phyloP scores from a whole-genome alignment of 2,329 filamentous ascomycete species.

The Apiospora aurea region DNA sequence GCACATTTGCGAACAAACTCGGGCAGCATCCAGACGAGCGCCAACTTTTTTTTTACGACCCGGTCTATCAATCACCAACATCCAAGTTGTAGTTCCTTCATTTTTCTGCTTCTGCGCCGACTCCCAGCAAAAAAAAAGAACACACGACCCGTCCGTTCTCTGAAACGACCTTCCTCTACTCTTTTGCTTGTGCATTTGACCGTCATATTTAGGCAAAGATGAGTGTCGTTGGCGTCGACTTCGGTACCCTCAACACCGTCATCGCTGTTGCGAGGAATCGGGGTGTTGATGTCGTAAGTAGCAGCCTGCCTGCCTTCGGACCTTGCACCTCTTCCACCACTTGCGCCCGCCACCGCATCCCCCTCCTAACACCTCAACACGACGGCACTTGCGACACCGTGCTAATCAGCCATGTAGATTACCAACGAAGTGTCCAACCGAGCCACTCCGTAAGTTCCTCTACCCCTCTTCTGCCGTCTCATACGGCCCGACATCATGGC shows the following conservation, averaged over 20 bases:
- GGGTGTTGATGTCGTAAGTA: slow-evolving; percentile 96
- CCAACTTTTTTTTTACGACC: slow-evolving; percentile 22
- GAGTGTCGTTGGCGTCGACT: slow-evolving; percentile 74
- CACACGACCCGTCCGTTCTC: slow-evolving; percentile 13
- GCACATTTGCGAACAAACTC: slow-evolving; percentile 22
- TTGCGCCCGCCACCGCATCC: slow-evolving; percentile 27
- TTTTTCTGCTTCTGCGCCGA: slow-evolving; percentile 20
- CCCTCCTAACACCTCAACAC: background rate
- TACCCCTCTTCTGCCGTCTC: slow-evolving; percentile 17
- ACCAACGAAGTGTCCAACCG: slow-evolving; percentile 99
- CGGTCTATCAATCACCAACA: slow-evolving; percentile 9
- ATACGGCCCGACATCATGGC: slow-evolving; percentile 27
- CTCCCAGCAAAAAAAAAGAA: background rate
- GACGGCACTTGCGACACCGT: background rate
- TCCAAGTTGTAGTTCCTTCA: background rate
- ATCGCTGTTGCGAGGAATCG: slow-evolving; percentile 98
- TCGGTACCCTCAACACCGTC: slow-evolving; percentile 96
- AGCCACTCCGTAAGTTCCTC: slow-evolving; percentile 84
- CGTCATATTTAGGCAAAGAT: slow-evolving; percentile 29
- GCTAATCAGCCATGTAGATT: slow-evolving; percentile 65
- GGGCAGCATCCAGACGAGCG: slow-evolving; percentile 22
- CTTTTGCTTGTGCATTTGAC: slow-evolving; percentile 18
- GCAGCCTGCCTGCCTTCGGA: slow-evolving; percentile 26
- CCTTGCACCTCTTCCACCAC: slow-evolving; percentile 18
- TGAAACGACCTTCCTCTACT: slow-evolving; percentile 26